phyloP scores from a whole-genome alignment of 805 yeast genomes.

The Myxozyma kluyveri region DNA sequence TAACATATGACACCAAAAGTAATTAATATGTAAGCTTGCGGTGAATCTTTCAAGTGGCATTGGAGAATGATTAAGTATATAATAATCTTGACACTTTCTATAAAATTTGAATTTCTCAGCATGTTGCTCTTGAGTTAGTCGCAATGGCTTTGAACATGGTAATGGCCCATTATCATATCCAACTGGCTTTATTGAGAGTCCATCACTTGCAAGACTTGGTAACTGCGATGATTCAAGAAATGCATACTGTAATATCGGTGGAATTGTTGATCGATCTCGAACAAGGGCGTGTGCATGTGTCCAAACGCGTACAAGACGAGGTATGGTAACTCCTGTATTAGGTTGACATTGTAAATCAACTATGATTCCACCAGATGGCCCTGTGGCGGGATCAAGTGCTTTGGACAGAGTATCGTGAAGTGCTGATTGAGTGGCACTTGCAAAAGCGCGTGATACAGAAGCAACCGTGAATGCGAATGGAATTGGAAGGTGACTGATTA shows the following conservation, averaged over 20 bases:
- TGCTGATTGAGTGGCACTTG: background rate
- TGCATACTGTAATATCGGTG: background rate
- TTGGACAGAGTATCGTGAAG: background rate
- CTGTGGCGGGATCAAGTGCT: background rate
- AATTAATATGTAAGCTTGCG: background rate
- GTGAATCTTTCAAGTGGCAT: background rate
- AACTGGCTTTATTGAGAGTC: too few relatives aligned
- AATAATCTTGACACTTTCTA: background rate
- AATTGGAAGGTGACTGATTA: background rate
- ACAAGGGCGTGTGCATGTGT: background rate
- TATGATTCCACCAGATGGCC: background rate
- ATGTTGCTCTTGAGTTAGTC: background rate
- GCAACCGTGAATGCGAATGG: background rate
- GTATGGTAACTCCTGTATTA: background rate
- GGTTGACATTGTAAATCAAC: background rate
- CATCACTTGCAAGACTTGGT: background rate
- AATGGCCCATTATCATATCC: too few relatives aligned
- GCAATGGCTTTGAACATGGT: background rate
- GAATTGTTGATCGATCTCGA: background rate
- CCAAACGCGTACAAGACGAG: background rate
- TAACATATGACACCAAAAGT: background rate
- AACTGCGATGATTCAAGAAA: background rate
- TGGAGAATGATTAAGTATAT: background rate
- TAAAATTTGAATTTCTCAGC: background rate
- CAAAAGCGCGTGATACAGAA: background rate